Evolutionary conservation across 1,139 yeast species (phyloP).

Genomic region (Spencermartinsiella ligniputridi): DNA sequence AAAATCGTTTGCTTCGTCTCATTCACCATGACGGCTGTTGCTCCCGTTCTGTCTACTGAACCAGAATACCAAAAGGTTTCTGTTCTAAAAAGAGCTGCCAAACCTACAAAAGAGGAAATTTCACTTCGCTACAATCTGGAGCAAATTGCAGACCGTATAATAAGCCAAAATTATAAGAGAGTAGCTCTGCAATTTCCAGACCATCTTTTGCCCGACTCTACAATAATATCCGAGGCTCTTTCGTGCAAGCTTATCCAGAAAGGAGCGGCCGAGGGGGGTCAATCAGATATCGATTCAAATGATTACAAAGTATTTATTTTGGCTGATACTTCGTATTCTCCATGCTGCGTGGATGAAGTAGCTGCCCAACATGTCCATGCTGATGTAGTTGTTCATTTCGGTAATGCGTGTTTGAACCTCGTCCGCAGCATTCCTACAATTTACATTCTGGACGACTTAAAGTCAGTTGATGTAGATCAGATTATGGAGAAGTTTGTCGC

Average conservation of each 20-base stretch:
- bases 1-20: no score
- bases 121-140: slow-evolving; percentile 35
- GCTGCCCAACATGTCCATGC: slow-evolving; percentile 92
- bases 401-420: slow-evolving; percentile 88
- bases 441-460: slow-evolving; percentile 63
- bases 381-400: slow-evolving; percentile 85
- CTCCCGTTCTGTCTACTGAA: slow-evolving; percentile 58
- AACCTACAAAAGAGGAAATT: slow-evolving; percentile 33
- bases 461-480: slow-evolving; percentile 15
- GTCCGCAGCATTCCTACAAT: slow-evolving; percentile 62
- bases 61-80: slow-evolving; percentile 52
- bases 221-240: slow-evolving; percentile 54
- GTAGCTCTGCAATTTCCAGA: slow-evolving; percentile 94
- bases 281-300: slow-evolving; percentile 5
- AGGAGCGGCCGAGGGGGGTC: not conserved
- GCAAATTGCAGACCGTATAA: slow-evolving; percentile 18
- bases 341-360: slow-evolving; percentile 95
- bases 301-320: slow-evolving; percentile 36
- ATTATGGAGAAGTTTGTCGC: slow-evolving; percentile 23
- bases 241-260: slow-evolving; percentile 31
- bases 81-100: slow-evolving; percentile 35
- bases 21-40: slow-evolving; percentile 29
- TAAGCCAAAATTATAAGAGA: slow-evolving; percentile 35
- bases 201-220: slow-evolving; percentile 67
- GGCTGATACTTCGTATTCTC: slow-evolving; percentile 93